Evolutionary conservation across 148 eudicot species (phyloP), one percentile per base, ranked within the genome.

Genomic region (Arbutus unedo): DNA sequence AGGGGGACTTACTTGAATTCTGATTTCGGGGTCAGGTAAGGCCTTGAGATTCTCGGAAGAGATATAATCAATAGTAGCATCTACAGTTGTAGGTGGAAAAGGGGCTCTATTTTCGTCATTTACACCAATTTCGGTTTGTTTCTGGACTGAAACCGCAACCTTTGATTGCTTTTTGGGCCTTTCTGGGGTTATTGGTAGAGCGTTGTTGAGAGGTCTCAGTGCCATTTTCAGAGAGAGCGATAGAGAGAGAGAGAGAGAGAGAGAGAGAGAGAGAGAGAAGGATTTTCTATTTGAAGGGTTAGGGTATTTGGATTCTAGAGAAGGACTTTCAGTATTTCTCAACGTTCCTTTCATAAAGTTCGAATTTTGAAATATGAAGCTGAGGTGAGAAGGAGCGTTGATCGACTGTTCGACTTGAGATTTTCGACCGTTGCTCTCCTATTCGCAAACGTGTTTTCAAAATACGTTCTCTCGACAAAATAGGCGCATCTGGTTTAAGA

Each of bases 1-100:
- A 79, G 38, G 59, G 43, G 2, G 7, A 53, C 4, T 3, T 44
- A 93, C 98, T 89, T 93, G 92, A 81, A 97, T 90, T 80, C 86
- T 88, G 67, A 84, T 41, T 56, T 89, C 91, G 11, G 99, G 98
- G 48, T 94, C 92, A 21, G 86, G 56, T 16, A 97, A 77, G 43
- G 97, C 88, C 45, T 87, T 90, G 64, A 94, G 97, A 82, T 91
- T 87, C 38, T 91, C 91, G 23, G 98, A 93, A 59, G 92, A 68
- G 71, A 97, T 78, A 60, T 97, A 96, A 74, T 94, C 98, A 66
- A 94, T 77, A 8, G 93, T 25, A n/a, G 85, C 84, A 16, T 90
- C 97, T 7, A 83, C 79, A 2, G 88, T 41, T 7, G 74, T 0
- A 4, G 84, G 80, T 13, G 82, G 70, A 48, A 74, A 3, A 4